Conservation (phyloP, 768 basidiomycete genomes). For the Leccinum imitatum region DNA sequence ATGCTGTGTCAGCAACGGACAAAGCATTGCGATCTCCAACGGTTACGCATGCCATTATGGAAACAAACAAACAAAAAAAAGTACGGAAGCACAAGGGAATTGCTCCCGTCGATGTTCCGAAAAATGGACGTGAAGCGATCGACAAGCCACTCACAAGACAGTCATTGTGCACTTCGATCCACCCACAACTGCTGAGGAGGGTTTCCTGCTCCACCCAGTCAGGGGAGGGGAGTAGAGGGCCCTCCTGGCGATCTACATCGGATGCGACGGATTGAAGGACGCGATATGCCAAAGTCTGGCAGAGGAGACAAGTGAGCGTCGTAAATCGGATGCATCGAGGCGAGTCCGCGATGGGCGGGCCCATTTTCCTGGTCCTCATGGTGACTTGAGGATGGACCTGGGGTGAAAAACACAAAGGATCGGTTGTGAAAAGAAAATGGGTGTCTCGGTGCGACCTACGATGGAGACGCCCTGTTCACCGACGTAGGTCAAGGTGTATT, state of each 20-base stretch:
- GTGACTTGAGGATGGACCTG: slow-evolving; percentile 73
- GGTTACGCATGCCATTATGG: neutral
- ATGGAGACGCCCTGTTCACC: slow-evolving; percentile 66
- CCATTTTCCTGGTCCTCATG: slow-evolving; percentile 55
- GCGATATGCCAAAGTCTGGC: slow-evolving; percentile 65
- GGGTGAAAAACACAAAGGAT: slow-evolving; percentile 12
- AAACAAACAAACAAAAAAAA: neutral
- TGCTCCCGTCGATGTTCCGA: neutral
- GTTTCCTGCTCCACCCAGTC: slow-evolving; percentile 78
- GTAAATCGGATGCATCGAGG: slow-evolving; percentile 57
- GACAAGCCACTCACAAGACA: slow-evolving; percentile 59
- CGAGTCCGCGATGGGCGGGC: slow-evolving; percentile 42
- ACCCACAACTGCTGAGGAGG: slow-evolving; percentile 65
- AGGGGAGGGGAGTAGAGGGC: slow-evolving; percentile 65
- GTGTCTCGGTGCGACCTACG: slow-evolving; percentile 41
- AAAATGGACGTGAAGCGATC: neutral
- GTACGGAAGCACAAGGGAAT: slow-evolving; percentile 5
- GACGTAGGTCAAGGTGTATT: slow-evolving; percentile 58
- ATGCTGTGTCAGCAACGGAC: slow-evolving; percentile 5
- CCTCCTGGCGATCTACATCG: slow-evolving; percentile 60
- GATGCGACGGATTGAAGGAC: slow-evolving; percentile 57
- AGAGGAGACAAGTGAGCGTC: slow-evolving; percentile 68
- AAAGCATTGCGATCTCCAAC: slow-evolving; percentile 7
- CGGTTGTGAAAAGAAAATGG: slow-evolving; percentile 2
- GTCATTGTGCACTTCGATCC: slow-evolving; percentile 67